Conservation (phyloP, 129 eudicot species). For the Smallanthus sonchifolius region DNA sequence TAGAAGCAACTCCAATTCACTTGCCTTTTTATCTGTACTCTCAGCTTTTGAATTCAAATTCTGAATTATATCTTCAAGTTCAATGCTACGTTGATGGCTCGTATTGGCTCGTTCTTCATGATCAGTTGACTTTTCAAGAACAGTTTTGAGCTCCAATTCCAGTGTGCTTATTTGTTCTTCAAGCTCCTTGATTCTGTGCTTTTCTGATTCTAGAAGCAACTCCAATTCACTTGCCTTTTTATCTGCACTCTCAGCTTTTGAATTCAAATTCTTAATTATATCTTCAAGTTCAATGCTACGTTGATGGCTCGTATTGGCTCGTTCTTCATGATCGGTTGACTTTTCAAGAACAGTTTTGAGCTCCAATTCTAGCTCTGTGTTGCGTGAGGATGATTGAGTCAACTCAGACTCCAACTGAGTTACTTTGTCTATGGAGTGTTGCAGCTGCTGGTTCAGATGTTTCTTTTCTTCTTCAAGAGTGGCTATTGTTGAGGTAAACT, state of each 20-base stretch:
- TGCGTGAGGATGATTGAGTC: conserved; percentile 35
- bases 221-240: conserved; percentile 58
- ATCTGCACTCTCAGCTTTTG: conserved; percentile 49
- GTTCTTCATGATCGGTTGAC: conserved; percentile 53
- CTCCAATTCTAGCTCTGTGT: conserved; percentile 52
- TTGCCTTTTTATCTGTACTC: conserved; percentile 52
- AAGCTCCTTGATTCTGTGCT: conserved; percentile 64
- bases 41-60: conserved; percentile 49
- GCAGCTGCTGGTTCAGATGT: conserved; percentile 4
- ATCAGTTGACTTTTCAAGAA: conserved; percentile 40
- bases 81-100: conserved; percentile 61
- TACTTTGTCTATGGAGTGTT: conserved; percentile 26
- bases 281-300: conserved; percentile 71
- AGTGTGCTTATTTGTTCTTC: conserved; percentile 65
- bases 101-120: conserved; percentile 58
- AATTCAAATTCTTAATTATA: conserved; percentile 47
- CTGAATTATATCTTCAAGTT: conserved; percentile 59
- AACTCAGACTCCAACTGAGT: conserved; percentile 21
- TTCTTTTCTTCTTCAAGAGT: conserved; percentile 43
- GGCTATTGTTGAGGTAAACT: conserved; percentile 36
- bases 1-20: conserved; percentile 54
- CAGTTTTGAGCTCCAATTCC: conserved; percentile 50
- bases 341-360: conserved; percentile 46
- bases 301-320: conserved; percentile 51
- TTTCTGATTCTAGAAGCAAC: conserved; percentile 62